Evolutionary conservation across 169 alveolate genomes (phyloP).

Genomic region (Besnoitia besnoiti): DNA sequence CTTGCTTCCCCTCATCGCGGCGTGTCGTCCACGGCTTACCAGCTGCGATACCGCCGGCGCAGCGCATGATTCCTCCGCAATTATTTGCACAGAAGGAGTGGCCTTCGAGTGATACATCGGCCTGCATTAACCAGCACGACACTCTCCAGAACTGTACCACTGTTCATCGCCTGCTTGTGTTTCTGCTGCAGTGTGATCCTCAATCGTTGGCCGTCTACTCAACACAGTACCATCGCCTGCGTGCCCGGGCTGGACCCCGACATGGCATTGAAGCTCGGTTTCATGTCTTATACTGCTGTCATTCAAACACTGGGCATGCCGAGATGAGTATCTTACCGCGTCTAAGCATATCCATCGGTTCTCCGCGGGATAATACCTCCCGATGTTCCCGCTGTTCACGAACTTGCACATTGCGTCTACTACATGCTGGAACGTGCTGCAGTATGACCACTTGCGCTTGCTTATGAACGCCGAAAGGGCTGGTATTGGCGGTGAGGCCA

Average conservation of each 20-base stretch:
- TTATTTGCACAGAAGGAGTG: neutral
- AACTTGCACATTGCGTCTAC: slow-evolving; percentile 28
- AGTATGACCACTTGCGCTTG: neutral
- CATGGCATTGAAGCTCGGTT: neutral
- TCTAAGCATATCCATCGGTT: slow-evolving; percentile 14
- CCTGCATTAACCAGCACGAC: neutral
- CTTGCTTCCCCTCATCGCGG: no score
- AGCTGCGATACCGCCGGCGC: neutral
- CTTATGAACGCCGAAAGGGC: neutral
- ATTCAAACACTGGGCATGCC: neutral
- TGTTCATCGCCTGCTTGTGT: neutral
- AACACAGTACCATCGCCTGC: neutral
- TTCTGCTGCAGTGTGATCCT: no score
- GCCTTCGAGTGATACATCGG: neutral
- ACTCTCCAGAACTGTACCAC: neutral
- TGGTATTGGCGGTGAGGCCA: neutral
- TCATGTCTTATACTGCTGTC: neutral
- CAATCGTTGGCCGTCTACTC: no score
- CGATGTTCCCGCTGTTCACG: neutral
- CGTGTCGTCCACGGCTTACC: slow-evolving; percentile 1
- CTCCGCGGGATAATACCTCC: neutral
- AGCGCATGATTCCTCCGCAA: slow-evolving; percentile 13
- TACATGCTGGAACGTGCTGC: slow-evolving; percentile 6
- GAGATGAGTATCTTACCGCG: slow-evolving; percentile 11
- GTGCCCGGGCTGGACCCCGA: neutral